phyloP scores from a whole-genome alignment of 2,329 filamentous ascomycete species.

The Spiromastix sp. region DNA sequence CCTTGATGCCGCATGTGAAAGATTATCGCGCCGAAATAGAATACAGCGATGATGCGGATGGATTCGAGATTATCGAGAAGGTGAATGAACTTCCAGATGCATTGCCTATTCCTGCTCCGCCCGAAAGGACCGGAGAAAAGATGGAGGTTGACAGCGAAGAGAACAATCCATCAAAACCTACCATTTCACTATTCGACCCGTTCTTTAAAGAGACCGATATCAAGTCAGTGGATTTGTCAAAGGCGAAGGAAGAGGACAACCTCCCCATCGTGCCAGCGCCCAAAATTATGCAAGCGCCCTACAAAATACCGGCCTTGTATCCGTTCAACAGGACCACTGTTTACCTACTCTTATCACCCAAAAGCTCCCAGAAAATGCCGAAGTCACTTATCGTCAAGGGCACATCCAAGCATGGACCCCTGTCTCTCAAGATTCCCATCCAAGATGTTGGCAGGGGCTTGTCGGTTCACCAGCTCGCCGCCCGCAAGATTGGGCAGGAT shows the following conservation, averaged over 20 bases:
- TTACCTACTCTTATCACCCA: conserved; percentile 54
- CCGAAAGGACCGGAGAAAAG: conserved; percentile 1
- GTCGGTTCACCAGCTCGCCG: conserved; percentile 61
- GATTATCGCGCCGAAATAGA: conserved; percentile 56
- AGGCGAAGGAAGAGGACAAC: no score
- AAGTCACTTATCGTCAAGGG: conserved; percentile 50
- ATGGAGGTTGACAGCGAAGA: conserved; percentile 11
- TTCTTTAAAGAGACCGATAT: conserved; percentile 35
- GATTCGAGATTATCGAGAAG: conserved; percentile 54
- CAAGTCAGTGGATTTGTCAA: conserved; percentile 11
- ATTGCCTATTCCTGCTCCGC: conserved; percentile 1
- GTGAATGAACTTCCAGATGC: conserved; percentile 21
- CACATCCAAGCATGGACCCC: conserved; percentile 45
- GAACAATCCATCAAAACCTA: conserved; percentile 14
- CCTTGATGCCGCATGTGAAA: conserved; percentile 54
- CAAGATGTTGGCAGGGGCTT: conserved; percentile 37
- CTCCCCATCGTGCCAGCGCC: conserved; percentile 46
- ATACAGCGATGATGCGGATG: conserved; percentile 36
- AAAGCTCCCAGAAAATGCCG: conserved; percentile 36
- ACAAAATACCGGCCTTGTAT: conserved; percentile 53
- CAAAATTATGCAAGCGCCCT: conserved; percentile 53
- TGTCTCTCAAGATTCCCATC: conserved; percentile 56
- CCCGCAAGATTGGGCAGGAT: conserved; percentile 56
- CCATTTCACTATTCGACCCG: conserved; percentile 52
- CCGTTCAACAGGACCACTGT: conserved; percentile 55